Evolutionary conservation across 306 rosid species (phyloP).

Genomic region (Quillaja saponaria): DNA sequence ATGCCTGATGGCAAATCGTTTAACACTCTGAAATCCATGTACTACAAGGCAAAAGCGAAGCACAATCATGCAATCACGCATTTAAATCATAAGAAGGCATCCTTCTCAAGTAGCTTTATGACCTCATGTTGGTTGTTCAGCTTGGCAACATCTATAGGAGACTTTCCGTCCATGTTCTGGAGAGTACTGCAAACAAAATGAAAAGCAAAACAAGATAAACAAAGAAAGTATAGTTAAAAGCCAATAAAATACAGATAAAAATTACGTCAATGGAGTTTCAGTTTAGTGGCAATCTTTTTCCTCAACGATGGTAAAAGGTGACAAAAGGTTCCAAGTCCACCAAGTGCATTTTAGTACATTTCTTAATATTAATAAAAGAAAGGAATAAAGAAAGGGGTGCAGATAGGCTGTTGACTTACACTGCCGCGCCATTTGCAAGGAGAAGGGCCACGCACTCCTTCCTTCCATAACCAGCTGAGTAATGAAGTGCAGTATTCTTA

Average conservation of each 20-base stretch:
- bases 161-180: constrained; percentile 93
- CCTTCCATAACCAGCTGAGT: constrained; percentile 99
- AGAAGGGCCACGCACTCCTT: constrained; percentile 95
- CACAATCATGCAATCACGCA: no score
- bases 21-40: no score
- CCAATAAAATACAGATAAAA: no score
- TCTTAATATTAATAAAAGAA: no score
- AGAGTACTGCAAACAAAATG: constrained; percentile 69
- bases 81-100: constrained; percentile 64
- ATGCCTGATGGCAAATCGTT: no score
- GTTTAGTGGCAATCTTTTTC: no score
- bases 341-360: no score
- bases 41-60: no score
- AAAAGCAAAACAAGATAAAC: neutral
- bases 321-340: no score
- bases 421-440: constrained; percentile 91
- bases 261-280: no score
- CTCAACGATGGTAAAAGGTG: no score
- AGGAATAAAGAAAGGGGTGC: no score
- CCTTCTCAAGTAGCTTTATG: constrained; percentile 94
- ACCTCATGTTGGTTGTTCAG: constrained; percentile 88
- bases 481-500: constrained; percentile 97
- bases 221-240: constrained; percentile 6
- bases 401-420: constrained; percentile 55
- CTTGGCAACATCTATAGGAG: constrained; percentile 97